Evolutionary conservation across 306 rosid genomes (phyloP).

Genomic region (Hippophae gyantsensis): DNA sequence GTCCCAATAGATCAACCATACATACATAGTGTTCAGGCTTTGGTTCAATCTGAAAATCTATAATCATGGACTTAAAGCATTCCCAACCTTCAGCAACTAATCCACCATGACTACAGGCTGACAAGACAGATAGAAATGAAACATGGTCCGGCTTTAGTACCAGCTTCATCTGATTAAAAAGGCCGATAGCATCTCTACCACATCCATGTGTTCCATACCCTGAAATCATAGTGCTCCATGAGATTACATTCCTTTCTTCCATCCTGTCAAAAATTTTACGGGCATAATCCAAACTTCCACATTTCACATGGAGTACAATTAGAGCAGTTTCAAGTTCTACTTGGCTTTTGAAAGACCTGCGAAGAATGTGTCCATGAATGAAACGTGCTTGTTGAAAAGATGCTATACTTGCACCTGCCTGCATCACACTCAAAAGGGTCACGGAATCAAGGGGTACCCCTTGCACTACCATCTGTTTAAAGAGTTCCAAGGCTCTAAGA

Average conservation of each 20-base stretch:
- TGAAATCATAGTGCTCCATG: constrained; percentile 42
- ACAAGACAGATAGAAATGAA: constrained; percentile 23
- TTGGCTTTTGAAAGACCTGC: constrained; percentile 12
- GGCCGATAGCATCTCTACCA: constrained; percentile 23
- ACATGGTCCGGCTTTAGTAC: constrained; percentile 26
- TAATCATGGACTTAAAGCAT: constrained; percentile 31
- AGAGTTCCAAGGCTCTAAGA: constrained; percentile 24
- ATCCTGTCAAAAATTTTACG: constrained; percentile 26
- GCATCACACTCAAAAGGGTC: constrained; percentile 25
- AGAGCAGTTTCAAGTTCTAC: constrained; percentile 25
- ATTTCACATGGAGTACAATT: constrained; percentile 35
- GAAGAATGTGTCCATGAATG: constrained; percentile 22
- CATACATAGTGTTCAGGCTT: constrained; percentile 34
- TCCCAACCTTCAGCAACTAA: constrained; percentile 35
- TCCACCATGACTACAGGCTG: constrained; percentile 41
- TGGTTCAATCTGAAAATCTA: constrained; percentile 28
- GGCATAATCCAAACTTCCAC: constrained; percentile 33
- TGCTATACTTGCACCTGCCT: constrained; percentile 33
- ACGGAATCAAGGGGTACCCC: constrained; percentile 25
- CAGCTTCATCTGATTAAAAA: constrained; percentile 36
- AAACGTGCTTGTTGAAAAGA: constrained; percentile 27
- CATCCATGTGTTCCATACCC: constrained; percentile 39
- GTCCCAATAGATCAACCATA: constrained; percentile 44
- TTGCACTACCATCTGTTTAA: constrained; percentile 20
- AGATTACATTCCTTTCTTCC: constrained; percentile 25